Conservation (phyloP, 345 rosid genomes). For the Zanthoxylum bungeanum region DNA sequence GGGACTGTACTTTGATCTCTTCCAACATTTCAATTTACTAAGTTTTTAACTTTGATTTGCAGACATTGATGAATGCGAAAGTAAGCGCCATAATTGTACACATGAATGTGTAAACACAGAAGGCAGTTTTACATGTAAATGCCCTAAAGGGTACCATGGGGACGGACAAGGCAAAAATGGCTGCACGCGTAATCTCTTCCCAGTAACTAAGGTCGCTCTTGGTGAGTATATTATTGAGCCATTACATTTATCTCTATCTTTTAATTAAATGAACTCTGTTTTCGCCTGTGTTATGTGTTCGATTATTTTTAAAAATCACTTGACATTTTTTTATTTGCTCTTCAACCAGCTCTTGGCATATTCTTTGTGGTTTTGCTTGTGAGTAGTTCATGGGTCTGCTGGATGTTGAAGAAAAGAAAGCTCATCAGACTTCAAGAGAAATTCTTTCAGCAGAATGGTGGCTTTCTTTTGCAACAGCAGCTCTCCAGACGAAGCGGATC, state of each 20-base stretch:
- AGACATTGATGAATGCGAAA: background rate
- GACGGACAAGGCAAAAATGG: background rate
- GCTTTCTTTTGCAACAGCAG: constrained; percentile 4
- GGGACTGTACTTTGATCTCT: too few relatives aligned
- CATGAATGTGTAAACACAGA: background rate
- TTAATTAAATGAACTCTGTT: too few relatives aligned
- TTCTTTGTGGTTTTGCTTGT: background rate
- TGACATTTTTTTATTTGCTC: too few relatives aligned
- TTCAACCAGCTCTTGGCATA: background rate
- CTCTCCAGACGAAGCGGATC: constrained; percentile 7
- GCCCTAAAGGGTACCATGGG: background rate
- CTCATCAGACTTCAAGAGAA: background rate
- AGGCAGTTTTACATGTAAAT: background rate
- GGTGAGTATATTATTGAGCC: too few relatives aligned
- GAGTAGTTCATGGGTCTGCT: background rate
- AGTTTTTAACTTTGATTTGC: background rate
- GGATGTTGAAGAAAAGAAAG: constrained; percentile 1
- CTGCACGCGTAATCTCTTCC: background rate
- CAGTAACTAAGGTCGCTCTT: background rate
- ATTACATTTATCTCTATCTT: too few relatives aligned
- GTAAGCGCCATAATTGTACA: background rate
- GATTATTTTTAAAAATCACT: too few relatives aligned
- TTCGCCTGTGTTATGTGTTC: background rate
- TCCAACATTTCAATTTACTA: too few relatives aligned
- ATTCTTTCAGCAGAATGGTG: constrained; percentile 13